Percentiles rank a stretch among this genome's conserved stretches.
These are phyloP conservation scores for Nigrospora oryzae DNA, from an alignment of 2,329 filamentous ascomycete genomes.

Conservation along the genomic window DNA sequence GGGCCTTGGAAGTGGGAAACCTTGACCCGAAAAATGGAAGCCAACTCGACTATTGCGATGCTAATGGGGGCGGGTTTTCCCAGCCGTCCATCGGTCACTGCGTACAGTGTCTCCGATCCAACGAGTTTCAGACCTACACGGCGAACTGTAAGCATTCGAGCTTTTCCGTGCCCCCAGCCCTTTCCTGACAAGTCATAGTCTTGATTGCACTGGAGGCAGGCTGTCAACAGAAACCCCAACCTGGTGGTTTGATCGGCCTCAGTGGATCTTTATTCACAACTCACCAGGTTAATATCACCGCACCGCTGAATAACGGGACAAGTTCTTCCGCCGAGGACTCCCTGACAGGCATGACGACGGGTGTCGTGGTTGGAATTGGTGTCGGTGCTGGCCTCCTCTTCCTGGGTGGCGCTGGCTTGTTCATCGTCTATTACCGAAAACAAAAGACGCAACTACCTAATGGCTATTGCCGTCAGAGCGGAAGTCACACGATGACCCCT, in stretches of 20 bases:
- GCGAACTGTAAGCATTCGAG: slow-evolving; percentile 47
- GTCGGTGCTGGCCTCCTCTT: slow-evolving; percentile 35
- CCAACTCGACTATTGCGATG: no score
- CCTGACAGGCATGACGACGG: slow-evolving; percentile 31
- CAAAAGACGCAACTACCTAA: no score
- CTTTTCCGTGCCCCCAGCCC: no score
- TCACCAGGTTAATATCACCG: slow-evolving; percentile 29
- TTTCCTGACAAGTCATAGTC: no score
- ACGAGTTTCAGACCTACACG: slow-evolving; percentile 30
- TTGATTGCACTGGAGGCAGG: slow-evolving; percentile 37
- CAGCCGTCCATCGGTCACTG: no score
- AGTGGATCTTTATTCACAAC: slow-evolving; percentile 33
- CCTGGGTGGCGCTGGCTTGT: slow-evolving; percentile 30
- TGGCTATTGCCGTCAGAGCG: no score
- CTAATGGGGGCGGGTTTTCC: no score
- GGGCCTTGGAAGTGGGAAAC: no score
- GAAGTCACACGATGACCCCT: slow-evolving; percentile 14
- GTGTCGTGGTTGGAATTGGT: slow-evolving; percentile 45
- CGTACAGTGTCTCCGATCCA: slow-evolving; percentile 32
- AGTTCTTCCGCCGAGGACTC: no score
- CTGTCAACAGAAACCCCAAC: slow-evolving; percentile 35
- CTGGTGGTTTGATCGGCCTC: slow-evolving; percentile 29
- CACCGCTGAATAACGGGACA: no score
- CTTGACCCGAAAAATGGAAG: no score
- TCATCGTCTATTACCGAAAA: slow-evolving; percentile 39